These are phyloP conservation scores for Rhododendron ferrugineum DNA, from an alignment of 148 eudicot genomes.

Conservation along the genomic window DNA sequence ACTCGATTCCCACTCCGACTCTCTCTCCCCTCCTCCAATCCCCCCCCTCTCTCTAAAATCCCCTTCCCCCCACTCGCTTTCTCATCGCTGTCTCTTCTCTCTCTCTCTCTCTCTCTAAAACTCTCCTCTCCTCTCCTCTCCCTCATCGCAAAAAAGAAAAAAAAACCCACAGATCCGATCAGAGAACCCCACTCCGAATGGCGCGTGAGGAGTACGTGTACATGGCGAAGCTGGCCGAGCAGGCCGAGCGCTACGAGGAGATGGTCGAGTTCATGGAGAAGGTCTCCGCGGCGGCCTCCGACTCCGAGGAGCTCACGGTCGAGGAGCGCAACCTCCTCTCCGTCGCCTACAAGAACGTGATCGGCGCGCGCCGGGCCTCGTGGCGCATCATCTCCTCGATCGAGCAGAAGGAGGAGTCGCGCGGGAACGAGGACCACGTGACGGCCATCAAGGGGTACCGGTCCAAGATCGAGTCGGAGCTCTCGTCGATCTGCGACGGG, in stretches of 20 bases:
- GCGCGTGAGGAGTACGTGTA: slow-evolving; percentile 52
- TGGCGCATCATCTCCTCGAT: slow-evolving; percentile 71
- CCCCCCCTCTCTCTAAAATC: background rate
- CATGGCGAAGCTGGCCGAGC: slow-evolving; percentile 49
- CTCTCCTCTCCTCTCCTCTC: background rate
- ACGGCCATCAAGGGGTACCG: slow-evolving; percentile 13
- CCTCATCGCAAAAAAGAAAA: background rate
- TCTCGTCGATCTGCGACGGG: slow-evolving; percentile 17
- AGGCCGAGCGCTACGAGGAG: slow-evolving; percentile 19
- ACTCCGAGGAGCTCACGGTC: slow-evolving; percentile 12
- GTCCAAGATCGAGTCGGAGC: slow-evolving; percentile 15
- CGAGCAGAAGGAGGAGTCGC: slow-evolving; percentile 66
- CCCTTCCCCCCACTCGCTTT: background rate
- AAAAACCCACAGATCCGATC: background rate
- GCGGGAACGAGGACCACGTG: slow-evolving; percentile 48
- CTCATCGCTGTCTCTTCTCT: background rate
- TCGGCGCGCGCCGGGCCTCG: slow-evolving; percentile 41
- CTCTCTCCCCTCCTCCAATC: background rate
- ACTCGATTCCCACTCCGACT: background rate
- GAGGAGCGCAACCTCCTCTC: slow-evolving; percentile 23
- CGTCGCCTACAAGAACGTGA: slow-evolving; percentile 22
- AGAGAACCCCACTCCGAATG: background rate
- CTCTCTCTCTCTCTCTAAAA: background rate
- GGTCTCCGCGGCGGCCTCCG: slow-evolving; percentile 4
- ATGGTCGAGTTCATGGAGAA: slow-evolving; percentile 21